Base-by-base conservation (phyloP, 1,284 basidiomycete species). In the Rhodotorula sp. region DNA sequence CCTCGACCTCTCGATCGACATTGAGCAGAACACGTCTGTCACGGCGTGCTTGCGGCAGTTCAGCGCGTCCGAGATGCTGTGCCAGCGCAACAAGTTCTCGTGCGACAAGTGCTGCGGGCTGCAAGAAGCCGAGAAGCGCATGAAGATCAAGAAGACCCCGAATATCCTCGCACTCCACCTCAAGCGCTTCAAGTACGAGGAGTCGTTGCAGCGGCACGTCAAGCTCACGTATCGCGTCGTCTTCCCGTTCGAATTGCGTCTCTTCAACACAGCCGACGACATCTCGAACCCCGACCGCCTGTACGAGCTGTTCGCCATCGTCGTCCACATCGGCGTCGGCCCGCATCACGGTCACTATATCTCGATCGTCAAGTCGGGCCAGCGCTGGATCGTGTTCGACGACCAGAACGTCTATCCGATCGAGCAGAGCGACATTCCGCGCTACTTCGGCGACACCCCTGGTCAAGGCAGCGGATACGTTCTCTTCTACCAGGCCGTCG, bases 321-420 rank as follows among this genome's bases (percentile, higher is more conserved):
- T 99, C 56, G 92, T 99, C 12, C 96, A 99, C 82, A 96, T 99
- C 76, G 96, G 96, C 85, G 91, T 88, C 77, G 94, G 95, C 3
- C 93, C 93, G 25, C 90, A 97, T 79, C 96, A 98, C 79, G 96
- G 96, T 0, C 96, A 99, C 84, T 99, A 99, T 81, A 89, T 99
- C 74, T 92, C 95, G 72, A 90, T 98, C 77, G 89, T 97, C 81
- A 93, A 92, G 80, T 91, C 92, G 3, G 90, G 89, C 34, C 68
- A 77, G 48, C 84, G 86, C 49, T 99, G 96, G 96, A 86, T 93
- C 67, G 86, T 97, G 64, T 99, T 97, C 79, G 97, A 99, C 82
- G 97, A 99, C 81, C 93, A 97, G 78, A 90, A 88, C 66, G 92
- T 98, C 64, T 90, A 90, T 58, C 85, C 89, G 12, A 91, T 99